Evolutionary conservation across 768 basidiomycete species (phyloP), one percentile per base, ranked within the genome.

Genomic region (Cyclocybe cylindracea): DNA sequence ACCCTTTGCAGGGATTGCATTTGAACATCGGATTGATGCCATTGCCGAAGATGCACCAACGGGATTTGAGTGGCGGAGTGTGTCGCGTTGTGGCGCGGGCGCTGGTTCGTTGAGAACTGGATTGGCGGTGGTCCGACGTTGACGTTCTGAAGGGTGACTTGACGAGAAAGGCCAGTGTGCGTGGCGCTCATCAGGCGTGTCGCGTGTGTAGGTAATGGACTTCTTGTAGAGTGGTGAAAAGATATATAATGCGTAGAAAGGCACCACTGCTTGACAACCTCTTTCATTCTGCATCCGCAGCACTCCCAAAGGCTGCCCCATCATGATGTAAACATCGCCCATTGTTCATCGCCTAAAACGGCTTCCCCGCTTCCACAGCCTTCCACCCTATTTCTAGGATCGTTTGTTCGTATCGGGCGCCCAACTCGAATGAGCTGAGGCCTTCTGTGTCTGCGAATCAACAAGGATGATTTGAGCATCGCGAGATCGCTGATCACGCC

Each of bases 401-500:
- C 1, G 78, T 72, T 63, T 83, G 53, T 66, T 61, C 29, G 41
- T 71, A 41, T 85, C 83, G 18, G 66, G 66, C 61, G 6, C 77
- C 73, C 84, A 84, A 87, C 14, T 81, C 78, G 36, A 51, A 87
- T 75, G 58, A 86, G 79, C 13, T 75, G 72, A 59, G 70, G 24
- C 86, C 86, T 38, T 78, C 74, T n/a, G 70, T 0, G 79, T 74
- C 13, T 68, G 66, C 1, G 78, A 64, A 55, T 87, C 79, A 6
- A 89, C 83, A 4, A 90, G 68, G 40, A 88, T 80, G 19, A 88
- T 69, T 14, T 75, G 66, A 0, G 87, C 80, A 44, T 78, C 71
- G 41, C 71, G 76, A 7, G 77, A 51, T 79, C 77, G 45, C 73
- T 51, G 72, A 85, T 78, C 13, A 66, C 50, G 3, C 83, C 87